Percentiles rank a stretch among this genome's conserved stretches.
Conservation (phyloP, 257 asterid species). For the Ehretia macrophylla region DNA sequence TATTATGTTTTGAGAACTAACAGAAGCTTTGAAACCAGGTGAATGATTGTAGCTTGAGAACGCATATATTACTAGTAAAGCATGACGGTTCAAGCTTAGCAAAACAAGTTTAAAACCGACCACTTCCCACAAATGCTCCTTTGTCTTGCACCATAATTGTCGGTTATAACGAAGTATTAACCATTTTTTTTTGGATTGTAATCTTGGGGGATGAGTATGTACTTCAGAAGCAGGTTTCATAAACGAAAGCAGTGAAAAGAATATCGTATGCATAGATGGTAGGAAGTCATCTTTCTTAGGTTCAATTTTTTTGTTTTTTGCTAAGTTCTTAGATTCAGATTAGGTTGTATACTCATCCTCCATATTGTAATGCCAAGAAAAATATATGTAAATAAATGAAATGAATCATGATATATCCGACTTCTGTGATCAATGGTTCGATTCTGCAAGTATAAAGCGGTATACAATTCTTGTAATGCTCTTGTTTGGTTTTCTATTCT, state of each 20-base stretch:
- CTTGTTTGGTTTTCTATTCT: no score
- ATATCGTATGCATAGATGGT: slow-evolving; percentile 19
- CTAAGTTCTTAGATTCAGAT: background rate
- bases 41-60: slow-evolving; percentile 54
- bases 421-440: background rate
- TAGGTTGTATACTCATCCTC: background rate
- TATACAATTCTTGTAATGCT: background rate
- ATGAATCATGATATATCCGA: background rate
- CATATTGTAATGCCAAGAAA: background rate
- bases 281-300: slow-evolving; percentile 16
- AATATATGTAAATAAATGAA: slow-evolving; percentile 13
- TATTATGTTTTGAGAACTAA: slow-evolving; percentile 13
- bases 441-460: no score
- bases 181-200: slow-evolving; percentile 11
- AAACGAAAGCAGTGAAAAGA: slow-evolving; percentile 18
- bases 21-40: slow-evolving; percentile 39
- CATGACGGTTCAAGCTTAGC: slow-evolving; percentile 22
- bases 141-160: slow-evolving; percentile 6
- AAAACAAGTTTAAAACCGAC: slow-evolving; percentile 30
- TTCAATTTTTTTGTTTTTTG: no score
- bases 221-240: slow-evolving; percentile 6
- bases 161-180: slow-evolving; percentile 7
- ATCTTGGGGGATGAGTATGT: slow-evolving; percentile 11
- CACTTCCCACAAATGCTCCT: slow-evolving; percentile 24
- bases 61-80: slow-evolving; percentile 51